These are phyloP conservation scores for Citrullus amarus DNA, from an alignment of 306 rosid species.

Conservation along the genomic window DNA sequence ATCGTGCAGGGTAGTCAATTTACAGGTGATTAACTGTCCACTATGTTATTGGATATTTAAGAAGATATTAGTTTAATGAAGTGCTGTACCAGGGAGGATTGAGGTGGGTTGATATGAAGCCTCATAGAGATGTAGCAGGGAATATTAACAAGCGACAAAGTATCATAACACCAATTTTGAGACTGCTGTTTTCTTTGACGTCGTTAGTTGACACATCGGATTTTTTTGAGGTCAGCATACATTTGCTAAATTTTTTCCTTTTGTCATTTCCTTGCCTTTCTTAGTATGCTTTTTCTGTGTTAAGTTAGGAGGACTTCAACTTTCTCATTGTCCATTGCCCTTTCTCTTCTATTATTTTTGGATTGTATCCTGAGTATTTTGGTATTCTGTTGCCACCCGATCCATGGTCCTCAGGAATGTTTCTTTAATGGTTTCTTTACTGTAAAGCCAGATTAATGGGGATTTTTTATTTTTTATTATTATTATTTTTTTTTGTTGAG, in stretches of 20 bases:
- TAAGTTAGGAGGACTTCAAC: not conserved
- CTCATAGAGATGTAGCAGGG: constrained; percentile 43
- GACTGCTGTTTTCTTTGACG: constrained; percentile 73
- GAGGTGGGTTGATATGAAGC: constrained; percentile 52
- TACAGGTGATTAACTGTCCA: constrained; percentile 32
- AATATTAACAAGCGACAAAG: constrained; percentile 61
- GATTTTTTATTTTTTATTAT: too few relatives aligned
- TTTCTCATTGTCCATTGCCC: not conserved
- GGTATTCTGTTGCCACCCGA: not conserved
- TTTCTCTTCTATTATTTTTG: not conserved
- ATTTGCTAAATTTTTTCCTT: not conserved
- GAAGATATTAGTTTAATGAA: not conserved
- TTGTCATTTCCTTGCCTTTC: not conserved
- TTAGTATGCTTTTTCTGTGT: not conserved
- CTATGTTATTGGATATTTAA: not conserved
- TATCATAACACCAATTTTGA: constrained; percentile 58
- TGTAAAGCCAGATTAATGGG: not conserved
- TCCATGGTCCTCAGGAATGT: not conserved
- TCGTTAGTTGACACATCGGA: constrained; percentile 78
- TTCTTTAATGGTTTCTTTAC: not conserved
- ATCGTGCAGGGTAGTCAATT: constrained; percentile 58
- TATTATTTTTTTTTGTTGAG: too few relatives aligned
- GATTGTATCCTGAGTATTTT: not conserved
- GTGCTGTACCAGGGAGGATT: constrained; percentile 50
- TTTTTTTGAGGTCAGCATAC: constrained; percentile 67